These are phyloP conservation scores for Orbilia quercus DNA, from an alignment of 2,329 filamentous ascomycete genomes.

Conservation along the genomic window DNA sequence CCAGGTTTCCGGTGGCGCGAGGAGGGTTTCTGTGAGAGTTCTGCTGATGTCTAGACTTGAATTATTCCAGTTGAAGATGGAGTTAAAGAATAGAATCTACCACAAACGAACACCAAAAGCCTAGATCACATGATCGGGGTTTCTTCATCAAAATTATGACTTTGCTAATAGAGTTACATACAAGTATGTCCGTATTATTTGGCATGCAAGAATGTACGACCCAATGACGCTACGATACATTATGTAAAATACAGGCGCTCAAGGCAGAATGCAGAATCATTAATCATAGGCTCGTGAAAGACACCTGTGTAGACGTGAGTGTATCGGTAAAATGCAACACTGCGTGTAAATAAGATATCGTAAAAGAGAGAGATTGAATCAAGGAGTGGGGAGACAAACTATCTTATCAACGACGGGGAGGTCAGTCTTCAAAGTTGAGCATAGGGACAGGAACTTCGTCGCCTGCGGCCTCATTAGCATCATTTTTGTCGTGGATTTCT, in stretches of 20 bases:
- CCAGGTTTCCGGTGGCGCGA: no score
- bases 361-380: background rate
- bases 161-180: background rate
- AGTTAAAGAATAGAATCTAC: background rate
- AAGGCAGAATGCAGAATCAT: background rate
- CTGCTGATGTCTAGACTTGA: no score
- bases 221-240: no score
- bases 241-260: no score
- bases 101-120: no score
- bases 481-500: background rate
- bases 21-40: no score
- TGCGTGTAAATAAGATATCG: background rate
- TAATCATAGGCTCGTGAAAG: background rate
- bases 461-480: background rate
- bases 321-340: background rate
- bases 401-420: no score
- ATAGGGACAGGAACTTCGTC: background rate
- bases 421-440: slow-evolving; percentile 5
- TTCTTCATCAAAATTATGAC: background rate
- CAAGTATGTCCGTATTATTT: no score
- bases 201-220: no score
- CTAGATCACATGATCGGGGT: slow-evolving; percentile 13
- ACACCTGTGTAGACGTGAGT: background rate
- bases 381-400: no score
- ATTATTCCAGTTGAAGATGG: no score